Conservation (phyloP, 2,329 filamentous ascomycete genomes). For the Sporothrix curviconia region DNA sequence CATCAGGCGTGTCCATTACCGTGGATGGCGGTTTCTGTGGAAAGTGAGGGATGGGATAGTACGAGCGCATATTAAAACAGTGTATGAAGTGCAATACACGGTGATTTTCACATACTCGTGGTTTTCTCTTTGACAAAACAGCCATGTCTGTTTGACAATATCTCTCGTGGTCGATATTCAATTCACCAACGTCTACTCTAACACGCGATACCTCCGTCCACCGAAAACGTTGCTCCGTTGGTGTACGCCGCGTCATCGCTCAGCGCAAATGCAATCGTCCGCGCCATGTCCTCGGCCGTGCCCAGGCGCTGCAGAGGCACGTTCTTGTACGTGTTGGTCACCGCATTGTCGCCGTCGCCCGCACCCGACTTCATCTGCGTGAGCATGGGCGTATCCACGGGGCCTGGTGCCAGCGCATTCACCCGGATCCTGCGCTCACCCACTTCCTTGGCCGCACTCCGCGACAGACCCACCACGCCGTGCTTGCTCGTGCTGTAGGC, state of each 20-base stretch:
- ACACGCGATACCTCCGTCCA: neutral
- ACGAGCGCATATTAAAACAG: too few relatives aligned
- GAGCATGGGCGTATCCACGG: constrained; percentile 5
- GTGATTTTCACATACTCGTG: too few relatives aligned
- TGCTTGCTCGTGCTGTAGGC: constrained; percentile 34
- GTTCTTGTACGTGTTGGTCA: constrained; percentile 6
- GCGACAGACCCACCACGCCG: constrained; percentile 31
- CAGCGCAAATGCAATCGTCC: neutral
- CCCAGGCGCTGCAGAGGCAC: neutral
- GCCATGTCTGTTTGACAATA: too few relatives aligned
- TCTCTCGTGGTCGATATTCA: too few relatives aligned
- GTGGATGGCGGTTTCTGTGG: constrained; percentile 9
- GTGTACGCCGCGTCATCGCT: constrained; percentile 7
- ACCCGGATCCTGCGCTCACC: constrained; percentile 37
- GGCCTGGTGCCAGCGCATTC: constrained; percentile 29
- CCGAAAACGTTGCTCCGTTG: neutral
- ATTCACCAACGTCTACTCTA: constrained; percentile 3
- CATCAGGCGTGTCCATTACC: constrained; percentile 1
- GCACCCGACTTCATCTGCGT: neutral
- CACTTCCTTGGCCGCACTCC: constrained; percentile 30
- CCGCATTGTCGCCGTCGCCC: neutral
- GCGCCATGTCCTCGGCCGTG: constrained; percentile 7
- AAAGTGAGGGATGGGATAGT: neutral
- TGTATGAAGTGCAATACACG: too few relatives aligned
- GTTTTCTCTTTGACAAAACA: too few relatives aligned